Base-by-base conservation (phyloP, 2,329 filamentous ascomycete genomes). In the Colletotrichum tamarilloi region DNA sequence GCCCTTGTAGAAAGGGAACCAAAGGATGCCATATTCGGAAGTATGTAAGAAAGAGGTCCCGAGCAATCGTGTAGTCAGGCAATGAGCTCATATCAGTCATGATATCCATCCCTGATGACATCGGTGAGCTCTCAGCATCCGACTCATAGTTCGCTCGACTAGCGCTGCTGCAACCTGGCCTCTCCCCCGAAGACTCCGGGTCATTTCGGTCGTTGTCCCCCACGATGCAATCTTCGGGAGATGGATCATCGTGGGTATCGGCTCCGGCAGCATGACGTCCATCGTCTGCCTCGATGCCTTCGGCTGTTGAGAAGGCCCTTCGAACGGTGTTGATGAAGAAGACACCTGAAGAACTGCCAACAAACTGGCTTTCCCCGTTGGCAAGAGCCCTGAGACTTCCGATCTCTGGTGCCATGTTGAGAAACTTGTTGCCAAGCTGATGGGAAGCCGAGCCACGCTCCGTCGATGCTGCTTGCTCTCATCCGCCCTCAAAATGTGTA, bases 261-360 rank as follows among this genome's bases (percentile, higher is more conserved):
- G 30, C 14, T 9, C 4, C 22, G 2, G 3, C 22, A 22, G 16
- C 19, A 28, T n/a, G 28, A 28, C 56, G 52, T 1, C 19, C 80
- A 77, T 65, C 80, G 78, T 42, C 64, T 32, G 24, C 52, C 69
- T 4, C 73, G 71, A 19, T 2, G 7, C 35, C 55, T 19, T 56
- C 26, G 7, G 81, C 79, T 24, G 79, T 77, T 6, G 84, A 83
- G 76, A 89, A 89, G n/a, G 86, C 86, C 38, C 84, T 83, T 55
- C 85, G 85, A 68, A 89, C 87, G 1, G 87, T 88, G 71, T 89
- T 87, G 76, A 87, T 83, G 77, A 89, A 89, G 78, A 85, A 89
- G 57, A 88, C 85, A 4, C 87, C 87, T 53, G 84, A 87, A 14
- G 86, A 86, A 75, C 85, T 87, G 30, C 87, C 87, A 35, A 88